phyloP scores from a whole-genome alignment of 208 protist genomes.

The Endotrypanum monterogeii region DNA sequence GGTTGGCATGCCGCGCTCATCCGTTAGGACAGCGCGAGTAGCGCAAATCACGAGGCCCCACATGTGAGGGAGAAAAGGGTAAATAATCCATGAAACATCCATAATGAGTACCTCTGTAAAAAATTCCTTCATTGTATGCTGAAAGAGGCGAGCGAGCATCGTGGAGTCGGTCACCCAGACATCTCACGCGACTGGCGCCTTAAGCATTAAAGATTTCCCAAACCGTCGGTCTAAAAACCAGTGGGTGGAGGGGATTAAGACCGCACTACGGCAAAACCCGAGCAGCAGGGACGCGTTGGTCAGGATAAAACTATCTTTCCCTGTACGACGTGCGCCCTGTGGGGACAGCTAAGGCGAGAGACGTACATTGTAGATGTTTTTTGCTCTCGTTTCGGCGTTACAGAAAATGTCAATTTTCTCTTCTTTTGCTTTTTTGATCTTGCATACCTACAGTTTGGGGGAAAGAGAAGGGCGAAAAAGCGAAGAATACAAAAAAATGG shows the following conservation, averaged over 20 bases:
- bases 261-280: background rate
- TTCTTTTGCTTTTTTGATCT: background rate
- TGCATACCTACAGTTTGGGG: constrained; percentile 8
- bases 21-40: background rate
- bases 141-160: background rate
- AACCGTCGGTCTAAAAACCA: background rate
- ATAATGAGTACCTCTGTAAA: too few species aligned
- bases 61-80: background rate
- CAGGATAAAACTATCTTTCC: background rate
- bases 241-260: background rate
- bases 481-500: constrained; percentile 21
- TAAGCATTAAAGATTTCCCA: background rate
- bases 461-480: background rate
- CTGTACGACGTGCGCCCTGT: background rate
- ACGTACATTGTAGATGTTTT: background rate
- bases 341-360: too few species aligned
- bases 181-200: background rate
- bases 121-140: background rate
- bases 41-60: background rate
- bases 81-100: background rate
- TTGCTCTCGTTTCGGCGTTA: too few species aligned
- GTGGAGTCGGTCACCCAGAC: too few species aligned
- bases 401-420: background rate
- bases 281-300: background rate
- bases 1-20: background rate